Evolutionary conservation across 1,284 basidiomycete species (phyloP), one percentile per base, ranked within the genome.

Genomic region (Earliella scabrosa): DNA sequence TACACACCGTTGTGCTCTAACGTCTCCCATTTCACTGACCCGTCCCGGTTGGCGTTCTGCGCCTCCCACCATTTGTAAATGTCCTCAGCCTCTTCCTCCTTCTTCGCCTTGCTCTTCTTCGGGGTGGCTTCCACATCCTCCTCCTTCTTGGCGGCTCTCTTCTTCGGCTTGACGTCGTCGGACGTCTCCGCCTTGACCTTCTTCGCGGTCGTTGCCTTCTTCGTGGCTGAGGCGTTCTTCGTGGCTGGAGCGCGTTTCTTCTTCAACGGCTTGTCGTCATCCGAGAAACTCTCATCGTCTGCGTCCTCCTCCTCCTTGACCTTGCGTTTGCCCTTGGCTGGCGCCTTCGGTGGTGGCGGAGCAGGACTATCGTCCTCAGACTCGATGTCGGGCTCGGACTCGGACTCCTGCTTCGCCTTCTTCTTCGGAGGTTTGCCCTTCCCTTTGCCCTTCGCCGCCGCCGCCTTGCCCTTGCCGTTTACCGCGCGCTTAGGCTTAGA

Each of bases 1-100:
- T 96, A 83, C 34, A 99, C 96, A 47, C 96, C 97, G 63, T 86
- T 89, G 75, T 99, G 97, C 69, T 95, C 88, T 45, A 99, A 82
- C 10, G 92, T 96, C 52, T 85, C 85, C 97, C 97, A 99, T 74
- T 98, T 96, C 62, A 85, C 79, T 26, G 86, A 80, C 5, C 86
- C 90, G 69, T 96, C 92, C 55, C 85, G 86, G 56, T 87, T 78
- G 21, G 77, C 77, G 65, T 88, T 81, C 63, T 84, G 75, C 41
- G 77, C 75, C 70, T 91, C 87, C 94, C 93, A 96, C 93, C 93
- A 96, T 63, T 85, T 83, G 72, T 85, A 93, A 40, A 84, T 77
- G 52, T 88, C 87, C 64, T 90, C 90, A 57, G 86, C 75, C 46
- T 81, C 80, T 50, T 84, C 82, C 48, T 85, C 85, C 57, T 87